Base-by-base conservation (phyloP, 352 stramenopile genomes). In the Pythium pyrilobum region DNA sequence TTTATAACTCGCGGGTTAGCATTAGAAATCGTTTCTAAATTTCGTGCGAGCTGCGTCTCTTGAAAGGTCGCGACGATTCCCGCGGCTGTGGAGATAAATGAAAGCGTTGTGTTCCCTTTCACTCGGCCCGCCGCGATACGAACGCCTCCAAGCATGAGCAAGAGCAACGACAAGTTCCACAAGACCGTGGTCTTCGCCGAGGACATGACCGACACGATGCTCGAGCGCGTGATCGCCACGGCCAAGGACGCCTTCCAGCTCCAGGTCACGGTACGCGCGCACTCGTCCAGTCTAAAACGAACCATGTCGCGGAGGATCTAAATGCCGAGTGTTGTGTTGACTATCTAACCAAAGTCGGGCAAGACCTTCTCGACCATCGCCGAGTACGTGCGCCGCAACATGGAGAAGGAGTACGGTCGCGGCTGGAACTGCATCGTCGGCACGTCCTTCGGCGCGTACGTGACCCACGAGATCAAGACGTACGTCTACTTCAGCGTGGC, bases 401-500 rank as follows among this genome's bases (percentile, higher is more conserved):
- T 97, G 73, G 89, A 97, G 62, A 96, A 96, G 56, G 78, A 95
- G 56, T 96, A 96, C 62, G 88, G 90, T 0, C 74, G 81, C 31
- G 87, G 91, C 23, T 98, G 92, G 91, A 98, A 97, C 67, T 96
- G 86, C 55, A 72, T 98, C 48, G 89, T 98, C 32, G 92, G 90
- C 23, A 79, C 81, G 37, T 95, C 71, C 27, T 97, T 98, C 62
- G 91, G 91, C 27, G 87, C 87, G 32, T 97, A 96, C 65, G 92
- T 97, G 49, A 98, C 92, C 20, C 92, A 98, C 65, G 89, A 97
- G 64, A 97, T 97, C 63, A 98, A 98, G 62, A 97, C 88, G 15
- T 98, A 98, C 67, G 90, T 97, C 40, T 97, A 97, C 72, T 96
- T 97, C 46, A 96, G 87, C 46, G 89, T 98, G 21, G 85, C 89